phyloP scores from a whole-genome alignment of 129 eudicot genomes.

The Dittrichia graveolens region DNA sequence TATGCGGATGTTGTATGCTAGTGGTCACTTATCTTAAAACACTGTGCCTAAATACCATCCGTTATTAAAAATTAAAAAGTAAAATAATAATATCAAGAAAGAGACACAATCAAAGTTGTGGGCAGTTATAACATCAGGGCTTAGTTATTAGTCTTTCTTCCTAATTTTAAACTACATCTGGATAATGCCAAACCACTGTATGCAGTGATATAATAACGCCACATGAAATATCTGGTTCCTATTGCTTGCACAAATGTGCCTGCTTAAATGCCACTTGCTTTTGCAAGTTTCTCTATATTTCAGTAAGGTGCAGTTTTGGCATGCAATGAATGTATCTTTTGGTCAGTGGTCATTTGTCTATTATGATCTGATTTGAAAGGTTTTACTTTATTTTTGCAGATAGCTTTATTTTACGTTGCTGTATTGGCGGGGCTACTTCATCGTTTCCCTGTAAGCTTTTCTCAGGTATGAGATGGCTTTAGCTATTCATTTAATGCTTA shows the following conservation, averaged over 20 bases:
- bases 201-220: background rate
- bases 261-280: background rate
- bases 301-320: conserved; percentile 1
- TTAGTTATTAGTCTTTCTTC: background rate
- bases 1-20: background rate
- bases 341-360: conserved; percentile 2
- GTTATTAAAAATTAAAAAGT: background rate
- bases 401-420: conserved; percentile 88
- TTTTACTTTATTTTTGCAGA: conserved; percentile 47
- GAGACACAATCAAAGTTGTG: background rate
- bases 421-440: conserved; percentile 93
- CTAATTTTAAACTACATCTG: background rate
- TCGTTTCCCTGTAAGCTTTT: conserved; percentile 78
- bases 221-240: conserved; percentile 10
- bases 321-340: conserved; percentile 6
- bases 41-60: background rate
- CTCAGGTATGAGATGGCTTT: conserved; percentile 60
- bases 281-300: conserved; percentile 5
- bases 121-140: background rate
- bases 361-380: background rate
- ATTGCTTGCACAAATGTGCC: background rate
- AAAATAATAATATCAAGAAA: background rate
- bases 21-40: conserved; percentile 1
- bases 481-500: conserved; percentile 19
- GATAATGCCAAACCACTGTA: background rate